Evolutionary conservation across 2,329 filamentous ascomycete species (phyloP), one percentile per base, ranked within the genome.

Genomic region (Hypocrella siamensis): DNA sequence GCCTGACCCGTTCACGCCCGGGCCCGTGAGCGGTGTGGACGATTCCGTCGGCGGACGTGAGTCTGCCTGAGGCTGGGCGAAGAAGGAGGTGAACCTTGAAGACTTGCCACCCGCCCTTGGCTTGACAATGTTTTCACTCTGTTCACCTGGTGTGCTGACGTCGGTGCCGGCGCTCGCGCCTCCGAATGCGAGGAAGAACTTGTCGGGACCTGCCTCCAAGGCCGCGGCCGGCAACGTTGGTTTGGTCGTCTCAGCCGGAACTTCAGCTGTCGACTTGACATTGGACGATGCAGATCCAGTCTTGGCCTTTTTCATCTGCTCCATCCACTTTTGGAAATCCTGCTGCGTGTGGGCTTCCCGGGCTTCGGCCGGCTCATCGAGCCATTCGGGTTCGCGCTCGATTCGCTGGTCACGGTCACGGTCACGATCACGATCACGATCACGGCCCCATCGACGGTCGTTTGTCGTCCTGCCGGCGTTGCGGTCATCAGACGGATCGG

Each of bases 281-380:
- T 44, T 36, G 5, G 54, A 44, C 30, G 42, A 18, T 15, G 36
- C 29, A 14, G 35, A 33, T 24, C 32, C 51, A 36, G 49, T 57
- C 44, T 65, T 71, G 38, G 71, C 67, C 25, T 75, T 75, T 53
- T 81, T 88, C 84, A 92, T 92, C 40, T 68, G 70, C 44, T 92
- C 83, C 66, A 93, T 93, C 75, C 88, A 94, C 42, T 82, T 82
- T 57, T 92, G 79, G 53, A 94, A 92, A 42, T 94, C 86, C 47
- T 92, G 85, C 46, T 83, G 78, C 1, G 85, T 93, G 44, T 83
- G 80, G 5, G 67, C 70, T 44, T 79, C 72, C 22, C 69, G 60
- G 44, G 78, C 73, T 31, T 82, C 78, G 36, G 79, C 76, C 16
- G 66, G 66, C 36, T 77, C 69, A 47, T 92, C 84, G 53, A 93